Evolutionary conservation across 2,329 filamentous ascomycete genomes (phyloP).

Genomic region (Pseudogymnoascus sp.): DNA sequence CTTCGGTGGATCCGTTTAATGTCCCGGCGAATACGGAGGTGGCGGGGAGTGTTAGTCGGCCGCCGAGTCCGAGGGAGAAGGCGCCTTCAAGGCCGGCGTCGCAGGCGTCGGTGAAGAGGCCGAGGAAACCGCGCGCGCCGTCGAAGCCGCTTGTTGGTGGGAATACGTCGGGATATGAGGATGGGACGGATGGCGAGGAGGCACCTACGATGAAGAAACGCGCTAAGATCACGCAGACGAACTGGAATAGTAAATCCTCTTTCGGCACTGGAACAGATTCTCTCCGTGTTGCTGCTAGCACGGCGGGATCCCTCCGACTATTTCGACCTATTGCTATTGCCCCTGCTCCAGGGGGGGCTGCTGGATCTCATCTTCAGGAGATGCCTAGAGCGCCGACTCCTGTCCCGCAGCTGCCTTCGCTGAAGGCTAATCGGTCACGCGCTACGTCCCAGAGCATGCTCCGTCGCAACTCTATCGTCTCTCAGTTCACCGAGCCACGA

Average conservation of each 20-base stretch:
- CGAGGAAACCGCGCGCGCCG: constrained; percentile 12
- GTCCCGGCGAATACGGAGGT: constrained; percentile 14
- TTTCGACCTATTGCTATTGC: constrained; percentile 61
- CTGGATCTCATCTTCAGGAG: constrained; percentile 54
- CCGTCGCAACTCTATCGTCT: constrained; percentile 52
- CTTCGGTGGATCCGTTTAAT: constrained; percentile 15
- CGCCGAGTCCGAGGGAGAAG: constrained; percentile 15
- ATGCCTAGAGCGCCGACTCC: constrained; percentile 71
- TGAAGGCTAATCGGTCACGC: constrained; percentile 23
- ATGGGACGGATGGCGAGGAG: constrained; percentile 30
- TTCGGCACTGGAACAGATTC: constrained; percentile 71
- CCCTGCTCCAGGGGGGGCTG: constrained; percentile 36
- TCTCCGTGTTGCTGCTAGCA: constrained; percentile 82
- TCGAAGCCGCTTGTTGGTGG: constrained; percentile 31
- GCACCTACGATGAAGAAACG: constrained; percentile 61
- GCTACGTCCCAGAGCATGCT: constrained; percentile 38
- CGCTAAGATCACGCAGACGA: constrained; percentile 65
- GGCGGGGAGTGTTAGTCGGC: constrained; percentile 13
- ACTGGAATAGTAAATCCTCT: constrained; percentile 60
- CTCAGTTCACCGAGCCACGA: constrained; percentile 30
- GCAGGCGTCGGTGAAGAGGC: constrained; percentile 22
- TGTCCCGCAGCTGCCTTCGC: constrained; percentile 42
- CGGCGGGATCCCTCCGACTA: constrained; percentile 75
- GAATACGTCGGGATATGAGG: constrained; percentile 67
- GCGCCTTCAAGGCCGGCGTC: constrained; percentile 21